Evolutionary conservation across 352 stramenopile species (phyloP), one percentile per base, ranked within the genome.

Genomic region (Pythium sp.): DNA sequence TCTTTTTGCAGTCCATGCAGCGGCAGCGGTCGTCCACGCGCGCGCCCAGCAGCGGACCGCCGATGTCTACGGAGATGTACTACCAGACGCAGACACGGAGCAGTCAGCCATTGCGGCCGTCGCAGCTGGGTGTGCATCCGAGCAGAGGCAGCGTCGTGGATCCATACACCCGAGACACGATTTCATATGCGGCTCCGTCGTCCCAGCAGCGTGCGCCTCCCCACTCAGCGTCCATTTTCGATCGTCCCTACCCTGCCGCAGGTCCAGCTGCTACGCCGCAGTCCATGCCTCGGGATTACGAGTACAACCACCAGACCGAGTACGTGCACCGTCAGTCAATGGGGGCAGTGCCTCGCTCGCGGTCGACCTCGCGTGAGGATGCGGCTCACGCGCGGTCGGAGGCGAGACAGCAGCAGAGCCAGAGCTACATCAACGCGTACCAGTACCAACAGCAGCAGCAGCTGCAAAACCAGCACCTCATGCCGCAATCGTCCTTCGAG

Each of bases 1-100:
- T 93, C 61, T 88, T 89, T 49, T 61, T 93, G 55, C 83, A 92
- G 68, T 92, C 85, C 7, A 90, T 93, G 80, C 73, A 79, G 4
- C 75, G 72, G 8, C 74, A 47, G 20, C 67, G 61, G 1, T 51
- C 66, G 12, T 61, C 66, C 0, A 36, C 30, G 22, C 67, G 57
- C 2, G 49, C 49, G 5, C 53, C 68, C 3, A 65, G 58, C 1
- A 65, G 58, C 3, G 62, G 73, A 38, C 65, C 28, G 51, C 61
- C 51, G 63, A 77, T 53, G 64, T 62, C 5, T 51, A 59, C 43
- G 5, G 74, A 57, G 60, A 61, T 75, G 46, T 80, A 80, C 60
- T 63, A 77, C 34, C 67, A 74, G 47, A 69, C 69, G 3, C 63
- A 69, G 34, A 49, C 38, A 22, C 70, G 72, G 15, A 62, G 28